Base-by-base conservation (phyloP, 306 rosid species). In the Benincasa hispida region DNA sequence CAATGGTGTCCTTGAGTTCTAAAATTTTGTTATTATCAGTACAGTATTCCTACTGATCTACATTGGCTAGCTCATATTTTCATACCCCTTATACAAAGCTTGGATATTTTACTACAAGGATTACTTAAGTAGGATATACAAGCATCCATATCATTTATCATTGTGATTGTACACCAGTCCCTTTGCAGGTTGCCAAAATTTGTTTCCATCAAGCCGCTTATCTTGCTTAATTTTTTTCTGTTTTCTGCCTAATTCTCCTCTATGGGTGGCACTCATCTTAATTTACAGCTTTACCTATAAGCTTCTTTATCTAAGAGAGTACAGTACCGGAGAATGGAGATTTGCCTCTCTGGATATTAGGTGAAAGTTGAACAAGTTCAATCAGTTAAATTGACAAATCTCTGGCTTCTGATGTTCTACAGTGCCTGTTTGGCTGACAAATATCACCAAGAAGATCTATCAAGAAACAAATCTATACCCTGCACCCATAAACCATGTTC, bases 361-460 rank as follows among this genome's bases (percentile, higher is more conserved):
- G 12, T 8, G 72, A 19, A 32, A 35, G 21, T 66, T 37, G 53
- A 5, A 67, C 32, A 41, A 67, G 4, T 4, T 41, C 32, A 21
- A 68, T 7, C 21, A 47, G 35, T 42, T 65, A 10, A 4, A 67
- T 18, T 67, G 54, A 41, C 24, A 47, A 51, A 53, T 74, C 10
- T 27, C 11, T 74, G 3, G 42, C 74, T 42, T 12, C 30, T 53
- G 42, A 18, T 74, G 47, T 10, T 53, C 48, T 77, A 55, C 87
- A 93, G 96, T 91, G 90, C 93, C 98, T 57, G 81, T 88, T 59
- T 93, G 98, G 98, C 87, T 93, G 78, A 88, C 88, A 75, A 88
- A 78, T 74, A 74, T 90, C 50, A 89, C 95, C 47, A 77, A 87
- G 42, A 93, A 86, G 79, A 87, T 93, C 78, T 76, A 5, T 74